Conservation (phyloP, 305 asterid species). For the Fraxinus velutina region DNA sequence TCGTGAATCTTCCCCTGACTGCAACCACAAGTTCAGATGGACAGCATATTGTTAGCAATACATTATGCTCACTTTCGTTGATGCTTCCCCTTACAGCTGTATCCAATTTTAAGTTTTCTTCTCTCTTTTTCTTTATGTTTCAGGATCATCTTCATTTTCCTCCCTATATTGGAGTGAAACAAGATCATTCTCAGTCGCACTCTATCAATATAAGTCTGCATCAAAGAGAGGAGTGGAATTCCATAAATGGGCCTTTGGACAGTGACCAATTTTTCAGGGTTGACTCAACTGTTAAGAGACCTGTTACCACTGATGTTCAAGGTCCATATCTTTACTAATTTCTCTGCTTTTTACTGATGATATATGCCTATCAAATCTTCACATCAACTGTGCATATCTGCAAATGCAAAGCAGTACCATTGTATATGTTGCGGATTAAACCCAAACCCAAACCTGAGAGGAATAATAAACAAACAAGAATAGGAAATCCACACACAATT, state of each 20-base stretch:
- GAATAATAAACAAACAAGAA: background rate
- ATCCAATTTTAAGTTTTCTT: background rate
- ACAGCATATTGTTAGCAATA: background rate
- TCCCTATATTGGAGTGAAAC: conserved; percentile 41
- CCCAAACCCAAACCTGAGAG: background rate
- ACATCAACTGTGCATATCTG: background rate
- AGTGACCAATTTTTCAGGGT: conserved; percentile 29
- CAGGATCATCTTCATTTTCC: conserved; percentile 50
- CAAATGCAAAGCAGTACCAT: background rate
- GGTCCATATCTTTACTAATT: conserved; percentile 36
- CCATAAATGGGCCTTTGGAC: conserved; percentile 34
- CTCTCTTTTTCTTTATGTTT: conserved; percentile 16
- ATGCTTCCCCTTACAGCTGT: background rate
- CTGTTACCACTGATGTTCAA: conserved; percentile 43
- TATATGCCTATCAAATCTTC: background rate
- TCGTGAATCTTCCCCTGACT: background rate
- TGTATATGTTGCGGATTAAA: background rate
- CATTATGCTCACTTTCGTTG: background rate
- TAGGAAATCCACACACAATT: background rate
- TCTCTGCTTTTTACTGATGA: background rate
- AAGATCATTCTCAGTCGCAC: conserved; percentile 38
- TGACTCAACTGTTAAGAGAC: conserved; percentile 35
- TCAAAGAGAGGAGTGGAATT: conserved; percentile 53
- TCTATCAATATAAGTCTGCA: conserved; percentile 32
- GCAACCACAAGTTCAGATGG: background rate